phyloP scores from a whole-genome alignment of 352 stramenopile genomes.

The Thraustotheca clavata region DNA sequence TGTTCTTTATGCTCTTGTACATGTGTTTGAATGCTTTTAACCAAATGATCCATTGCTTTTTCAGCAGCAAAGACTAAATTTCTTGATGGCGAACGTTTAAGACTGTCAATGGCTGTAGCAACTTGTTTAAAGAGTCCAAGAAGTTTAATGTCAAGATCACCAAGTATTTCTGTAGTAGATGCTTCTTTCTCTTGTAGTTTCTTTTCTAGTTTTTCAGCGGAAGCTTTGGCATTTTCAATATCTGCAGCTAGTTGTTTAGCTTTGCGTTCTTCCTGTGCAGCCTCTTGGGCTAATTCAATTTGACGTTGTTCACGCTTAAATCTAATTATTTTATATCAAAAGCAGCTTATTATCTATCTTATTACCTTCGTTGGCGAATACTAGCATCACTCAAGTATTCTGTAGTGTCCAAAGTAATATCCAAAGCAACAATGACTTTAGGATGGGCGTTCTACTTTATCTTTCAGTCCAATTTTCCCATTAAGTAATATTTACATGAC shows the following conservation, averaged over 20 bases:
- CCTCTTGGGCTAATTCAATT: background rate
- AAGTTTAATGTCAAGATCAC: background rate
- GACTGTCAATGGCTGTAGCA: background rate
- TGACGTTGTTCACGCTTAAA: conserved; percentile 17
- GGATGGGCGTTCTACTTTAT: background rate
- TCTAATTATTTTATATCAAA: too few relatives aligned
- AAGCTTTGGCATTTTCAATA: background rate
- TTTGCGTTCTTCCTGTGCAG: background rate
- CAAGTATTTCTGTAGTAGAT: background rate
- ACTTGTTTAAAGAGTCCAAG: background rate
- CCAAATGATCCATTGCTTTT: background rate
- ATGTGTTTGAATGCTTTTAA: background rate
- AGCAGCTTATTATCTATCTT: background rate
- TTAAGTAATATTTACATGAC: background rate
- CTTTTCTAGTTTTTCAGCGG: background rate
- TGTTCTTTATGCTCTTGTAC: background rate
- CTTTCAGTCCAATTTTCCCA: background rate
- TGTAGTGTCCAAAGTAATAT: background rate
- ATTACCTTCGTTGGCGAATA: conserved; percentile 15
- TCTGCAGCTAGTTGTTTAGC: background rate
- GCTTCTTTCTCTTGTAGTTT: background rate
- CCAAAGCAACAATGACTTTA: background rate
- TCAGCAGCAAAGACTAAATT: background rate
- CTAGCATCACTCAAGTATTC: conserved; percentile 18
- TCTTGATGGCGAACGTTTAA: background rate